Percentiles rank a stretch among this genome's conserved stretches.
Evolutionary conservation across 1,284 basidiomycete species (phyloP).

Genomic region (Melampsora larici-populina): DNA sequence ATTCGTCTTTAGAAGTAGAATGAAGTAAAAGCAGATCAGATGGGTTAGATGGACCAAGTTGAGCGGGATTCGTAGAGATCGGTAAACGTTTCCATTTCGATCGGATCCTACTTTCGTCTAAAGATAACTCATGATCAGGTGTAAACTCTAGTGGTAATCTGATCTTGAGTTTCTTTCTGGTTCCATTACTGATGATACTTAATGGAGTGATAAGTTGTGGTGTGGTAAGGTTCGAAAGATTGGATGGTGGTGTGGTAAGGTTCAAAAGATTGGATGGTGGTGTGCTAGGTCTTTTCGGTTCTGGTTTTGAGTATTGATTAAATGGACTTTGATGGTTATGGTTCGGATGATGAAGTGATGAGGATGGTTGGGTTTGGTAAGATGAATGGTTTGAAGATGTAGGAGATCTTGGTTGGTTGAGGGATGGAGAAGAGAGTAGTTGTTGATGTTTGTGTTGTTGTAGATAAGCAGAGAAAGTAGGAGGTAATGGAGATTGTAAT

Average conservation of each 20-base stretch:
- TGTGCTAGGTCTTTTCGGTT: not conserved
- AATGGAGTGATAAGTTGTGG: not conserved
- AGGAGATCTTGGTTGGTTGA: not conserved
- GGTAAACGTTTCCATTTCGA: conserved; percentile 28
- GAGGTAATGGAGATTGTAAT: not conserved
- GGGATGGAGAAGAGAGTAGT: not conserved
- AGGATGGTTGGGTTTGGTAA: not conserved
- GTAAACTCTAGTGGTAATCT: conserved; percentile 41
- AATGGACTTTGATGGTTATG: not conserved
- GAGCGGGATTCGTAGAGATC: not conserved
- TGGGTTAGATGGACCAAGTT: not conserved
- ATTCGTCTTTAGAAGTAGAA: not conserved
- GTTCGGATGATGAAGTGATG: not conserved
- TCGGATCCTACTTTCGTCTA: conserved; percentile 29
- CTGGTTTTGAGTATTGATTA: not conserved
- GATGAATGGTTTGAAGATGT: not conserved
- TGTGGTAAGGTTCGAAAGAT: not conserved
- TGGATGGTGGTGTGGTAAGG: too few species aligned
- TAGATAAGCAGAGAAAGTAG: not conserved
- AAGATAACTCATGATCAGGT: conserved; percentile 12
- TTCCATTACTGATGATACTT: not conserved
- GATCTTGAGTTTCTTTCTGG: conserved; percentile 30
- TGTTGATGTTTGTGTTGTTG: not conserved
- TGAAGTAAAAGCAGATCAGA: not conserved
- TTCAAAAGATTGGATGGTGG: conserved; percentile 9